Base-by-base conservation (phyloP, 176 grass and related monocot species). In the Ensete glaucum region DNA sequence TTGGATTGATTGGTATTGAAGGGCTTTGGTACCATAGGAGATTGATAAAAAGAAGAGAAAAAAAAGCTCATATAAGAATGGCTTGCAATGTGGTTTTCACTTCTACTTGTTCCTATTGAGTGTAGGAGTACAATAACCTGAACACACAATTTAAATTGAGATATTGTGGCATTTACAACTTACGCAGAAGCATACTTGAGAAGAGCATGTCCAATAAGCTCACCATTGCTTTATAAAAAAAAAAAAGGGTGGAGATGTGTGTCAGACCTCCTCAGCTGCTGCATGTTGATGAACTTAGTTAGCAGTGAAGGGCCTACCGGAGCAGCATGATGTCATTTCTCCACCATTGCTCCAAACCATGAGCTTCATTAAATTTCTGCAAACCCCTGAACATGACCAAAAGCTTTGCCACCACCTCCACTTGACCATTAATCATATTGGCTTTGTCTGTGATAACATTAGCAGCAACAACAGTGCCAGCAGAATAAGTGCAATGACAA, bases 311-410 rank as follows among this genome's bases (percentile, higher is more conserved):
- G 26, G n/a, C 49, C 49, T 26, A 48, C 16, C 66, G 75, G 34
- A 77, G 34, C 53, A 65, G 60, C 49, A 53, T 24, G 52, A 53
- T 24, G 52, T 66, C 59, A 65, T 77, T 49, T 11, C 56, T 10
- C 75, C 75, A 77, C 75, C 75, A 77, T 48, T 77, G 75, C 49
- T 77, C 75, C 60, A 77, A 17, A 20, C 75, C 75, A 53, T 77
- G 75, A 53, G 75, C 75, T 77, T 77, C 75, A 64, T 65, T 59
- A 52, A 77, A 77, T 17, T 77, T 77, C 75, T 65, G 29, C 16
- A 59, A 59, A 12, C 75, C 75, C 48, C 64, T 77, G 43, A 48
- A 64, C 59, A 52, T 64, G 58, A 77, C 49, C 64, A 53, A 77
- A 25, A 65, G 75, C 19, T 65, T 64, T 23, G 75, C 75, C 34